Evolutionary conservation across 805 yeast genomes (phyloP).

Genomic region (Schwanniomyces vanrijiae): DNA sequence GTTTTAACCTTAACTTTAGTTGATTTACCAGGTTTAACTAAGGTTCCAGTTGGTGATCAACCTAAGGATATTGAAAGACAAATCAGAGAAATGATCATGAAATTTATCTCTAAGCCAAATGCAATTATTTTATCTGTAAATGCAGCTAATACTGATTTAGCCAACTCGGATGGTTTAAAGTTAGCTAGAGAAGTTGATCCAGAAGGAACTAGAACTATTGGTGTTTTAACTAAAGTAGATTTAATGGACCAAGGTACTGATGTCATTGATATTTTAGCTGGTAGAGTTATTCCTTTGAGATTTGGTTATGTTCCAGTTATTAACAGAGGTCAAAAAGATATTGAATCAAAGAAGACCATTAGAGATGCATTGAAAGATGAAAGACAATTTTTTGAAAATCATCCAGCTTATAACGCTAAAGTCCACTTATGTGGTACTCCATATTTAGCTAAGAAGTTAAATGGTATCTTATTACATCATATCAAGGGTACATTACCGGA

Average conservation of each 20-base stretch:
- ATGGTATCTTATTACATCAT: conserved; percentile 83
- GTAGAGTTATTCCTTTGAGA: conserved; percentile 91
- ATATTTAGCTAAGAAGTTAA: conserved; percentile 87
- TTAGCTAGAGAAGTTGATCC: conserved; percentile 98
- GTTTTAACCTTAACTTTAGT: conserved; percentile 92
- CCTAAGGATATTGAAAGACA: conserved; percentile 96
- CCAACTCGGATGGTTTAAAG: conserved; percentile 94
- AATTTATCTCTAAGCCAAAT: conserved; percentile 92
- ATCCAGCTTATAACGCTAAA: conserved; percentile 87
- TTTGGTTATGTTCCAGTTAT: conserved; percentile 97
- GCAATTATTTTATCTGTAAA: conserved; percentile 93
- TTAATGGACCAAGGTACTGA: conserved; percentile 98
- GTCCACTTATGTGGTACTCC: conserved; percentile 99
- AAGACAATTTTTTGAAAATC: conserved; percentile 76
- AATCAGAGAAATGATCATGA: conserved; percentile 89
- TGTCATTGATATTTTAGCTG: conserved; percentile 92
- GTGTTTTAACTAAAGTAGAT: conserved; percentile 94
- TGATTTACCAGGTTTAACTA: conserved; percentile 95
- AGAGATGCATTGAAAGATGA: conserved; percentile 85
- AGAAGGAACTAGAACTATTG: conserved; percentile 92
- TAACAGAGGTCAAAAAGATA: conserved; percentile 96
- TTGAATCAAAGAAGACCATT: conserved; percentile 83
- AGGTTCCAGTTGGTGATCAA: conserved; percentile 98
- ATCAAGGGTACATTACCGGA: conserved; percentile 73
- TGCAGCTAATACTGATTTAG: conserved; percentile 95